Evolutionary conservation across 1,139 yeast species (phyloP), one percentile per base, ranked within the genome.

Genomic region (Candida sanyaensis): DNA sequence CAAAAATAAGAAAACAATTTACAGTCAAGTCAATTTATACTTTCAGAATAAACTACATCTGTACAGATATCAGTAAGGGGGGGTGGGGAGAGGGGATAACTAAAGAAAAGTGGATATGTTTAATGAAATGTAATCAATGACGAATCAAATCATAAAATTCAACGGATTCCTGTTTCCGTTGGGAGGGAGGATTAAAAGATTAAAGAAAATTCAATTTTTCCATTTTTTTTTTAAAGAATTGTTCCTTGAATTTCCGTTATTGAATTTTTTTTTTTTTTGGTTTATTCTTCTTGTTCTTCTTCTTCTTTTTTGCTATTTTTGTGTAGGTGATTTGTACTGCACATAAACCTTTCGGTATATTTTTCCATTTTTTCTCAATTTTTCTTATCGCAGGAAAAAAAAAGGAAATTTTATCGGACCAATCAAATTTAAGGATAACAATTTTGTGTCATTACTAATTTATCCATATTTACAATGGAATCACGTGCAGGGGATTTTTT

Each of bases 341-440:
- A 17, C 21, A 17, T 17, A 17, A 17, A 17, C 3, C 21, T 17
- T 17, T 17, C 21, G 21, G 21, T 17, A 17, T 17, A 17, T 17
- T 17, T 17, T 17, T 2, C 21, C 21, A 17, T 17, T 17, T 17
- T 17, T 17, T 24, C 27, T 36, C 21, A 17, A 2, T 17, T 17
- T 17, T 17, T 24, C 27, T 36, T 36, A 36, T 36, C 17, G 39
- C 41, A 29, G 13, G n/a, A 5, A 2, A n/a, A 31, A n/a, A 13
- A 31, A n/a, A 31, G 6, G 34, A 4, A 8, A 17, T 38, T 38
- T 38, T 38, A 38, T 38, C 41, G 41, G 33, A 29, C 41, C 41
- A 38, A 38, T 38, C 41, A 38, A 38, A 29, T 28, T 5, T 2
- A 27, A 5, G 24, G 12, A n/a, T 6, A 9, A 13, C 11, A 9